A percentile compares a stretch with the other conserved stretches of the same genome.
Evolutionary conservation across 2,329 filamentous ascomycete genomes (phyloP).

Genomic region (Endothia cerciana): DNA sequence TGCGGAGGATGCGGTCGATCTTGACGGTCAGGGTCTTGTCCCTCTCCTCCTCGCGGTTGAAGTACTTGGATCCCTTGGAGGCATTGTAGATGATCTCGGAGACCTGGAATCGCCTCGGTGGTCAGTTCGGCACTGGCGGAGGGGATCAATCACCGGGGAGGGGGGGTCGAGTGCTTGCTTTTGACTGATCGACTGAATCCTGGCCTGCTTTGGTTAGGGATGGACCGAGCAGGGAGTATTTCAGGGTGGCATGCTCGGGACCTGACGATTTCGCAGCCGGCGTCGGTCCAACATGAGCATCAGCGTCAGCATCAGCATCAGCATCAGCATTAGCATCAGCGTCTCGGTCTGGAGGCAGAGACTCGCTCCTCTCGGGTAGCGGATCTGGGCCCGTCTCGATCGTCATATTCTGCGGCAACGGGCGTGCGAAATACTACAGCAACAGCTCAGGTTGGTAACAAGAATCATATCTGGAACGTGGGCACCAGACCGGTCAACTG

Average conservation of each 20-base stretch:
- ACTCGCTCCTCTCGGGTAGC: neutral
- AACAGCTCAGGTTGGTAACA: neutral
- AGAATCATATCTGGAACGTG: neutral
- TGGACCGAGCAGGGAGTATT: conserved; percentile 87
- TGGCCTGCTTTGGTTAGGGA: conserved; percentile 94
- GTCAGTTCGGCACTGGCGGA: conserved; percentile 8
- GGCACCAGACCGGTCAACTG: neutral
- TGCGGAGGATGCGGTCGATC: conserved; percentile 77
- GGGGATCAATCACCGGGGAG: neutral
- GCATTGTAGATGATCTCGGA: conserved; percentile 97
- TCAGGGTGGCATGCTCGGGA: conserved; percentile 63
- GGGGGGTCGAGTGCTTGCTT: conserved; percentile 50
- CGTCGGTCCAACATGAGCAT: neutral
- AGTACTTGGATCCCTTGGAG: conserved; percentile 95
- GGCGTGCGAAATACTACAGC: neutral
- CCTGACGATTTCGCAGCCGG: neutral
- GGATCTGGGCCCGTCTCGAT: neutral
- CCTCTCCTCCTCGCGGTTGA: conserved; percentile 83
- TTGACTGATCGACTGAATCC: conserved; percentile 88
- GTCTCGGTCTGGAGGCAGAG: neutral
- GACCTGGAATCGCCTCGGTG: conserved; percentile 56
- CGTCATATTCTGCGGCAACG: neutral
- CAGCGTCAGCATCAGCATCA: too few species aligned
- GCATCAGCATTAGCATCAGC: neutral
- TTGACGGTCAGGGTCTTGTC: conserved; percentile 85